Conservation (phyloP, 148 eudicot genomes). For the Vaccinium corymbosum region DNA sequence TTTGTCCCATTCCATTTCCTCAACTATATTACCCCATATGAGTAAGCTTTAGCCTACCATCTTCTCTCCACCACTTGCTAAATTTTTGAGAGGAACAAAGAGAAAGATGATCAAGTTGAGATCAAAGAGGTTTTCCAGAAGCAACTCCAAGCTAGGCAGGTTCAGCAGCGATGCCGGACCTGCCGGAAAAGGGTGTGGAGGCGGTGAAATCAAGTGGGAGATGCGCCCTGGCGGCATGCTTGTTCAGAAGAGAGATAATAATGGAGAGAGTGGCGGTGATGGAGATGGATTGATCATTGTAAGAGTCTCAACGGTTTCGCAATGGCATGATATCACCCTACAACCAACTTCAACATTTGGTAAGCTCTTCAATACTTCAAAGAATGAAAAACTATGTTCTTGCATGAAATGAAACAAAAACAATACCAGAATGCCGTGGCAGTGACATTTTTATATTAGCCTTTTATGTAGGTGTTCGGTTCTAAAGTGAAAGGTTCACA, state of each 20-base stretch:
- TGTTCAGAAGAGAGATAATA: constrained; percentile 59
- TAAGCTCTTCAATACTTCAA: constrained; percentile 19
- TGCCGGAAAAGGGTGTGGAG: constrained; percentile 12
- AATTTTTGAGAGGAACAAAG: neutral
- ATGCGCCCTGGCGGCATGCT: constrained; percentile 73
- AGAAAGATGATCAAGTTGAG: constrained; percentile 40
- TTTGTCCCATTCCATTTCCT: constrained; percentile 21
- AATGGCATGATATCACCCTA: constrained; percentile 52
- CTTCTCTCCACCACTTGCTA: constrained; percentile 12
- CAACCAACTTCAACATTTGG: constrained; percentile 70
- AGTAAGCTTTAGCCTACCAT: neutral
- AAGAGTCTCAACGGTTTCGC: constrained; percentile 49
- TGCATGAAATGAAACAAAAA: neutral
- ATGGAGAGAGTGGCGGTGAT: neutral
- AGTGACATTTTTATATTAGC: neutral
- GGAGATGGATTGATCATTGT: constrained; percentile 44
- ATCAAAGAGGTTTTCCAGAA: constrained; percentile 43
- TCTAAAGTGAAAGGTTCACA: neutral
- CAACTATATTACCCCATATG: constrained; percentile 19
- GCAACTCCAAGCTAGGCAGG: constrained; percentile 34
- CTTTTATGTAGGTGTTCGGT: neutral
- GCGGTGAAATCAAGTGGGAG: constrained; percentile 57
- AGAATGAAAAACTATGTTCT: neutral
- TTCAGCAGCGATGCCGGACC: constrained; percentile 4
- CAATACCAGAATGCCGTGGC: neutral